Evolutionary conservation across 2,329 filamentous ascomycete species (phyloP), one percentile per base, ranked within the genome.

Genomic region (Dryadomyces quercivorus): DNA sequence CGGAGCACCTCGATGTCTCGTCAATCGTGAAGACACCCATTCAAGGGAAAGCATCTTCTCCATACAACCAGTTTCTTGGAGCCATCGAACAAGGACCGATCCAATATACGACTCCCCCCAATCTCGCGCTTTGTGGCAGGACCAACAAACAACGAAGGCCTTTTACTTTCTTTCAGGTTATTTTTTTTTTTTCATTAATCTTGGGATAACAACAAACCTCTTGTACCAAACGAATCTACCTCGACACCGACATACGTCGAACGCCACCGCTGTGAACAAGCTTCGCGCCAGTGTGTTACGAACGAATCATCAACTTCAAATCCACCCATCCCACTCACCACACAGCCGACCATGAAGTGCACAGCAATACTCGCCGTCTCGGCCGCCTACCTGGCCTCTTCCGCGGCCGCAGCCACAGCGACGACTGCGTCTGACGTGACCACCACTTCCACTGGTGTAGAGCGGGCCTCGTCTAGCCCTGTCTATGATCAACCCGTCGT

Each of bases 401-500:
- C 53, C 6, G 54, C 57, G 13, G 54, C 57, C 18, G 55, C 53
- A 7, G 50, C 59, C 34, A 49, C 57, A 5, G 52, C 56, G 1
- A 36, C 52, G 36, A 21, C 52, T 8, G 51, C 56, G 1, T 53
- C 58, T 1, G 44, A 56, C 1, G n/a, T 58, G 16, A 45, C 57
- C 12, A 43, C 58, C 18, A 55, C 58, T 10, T 49, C 36, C 12
- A 55, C 55, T 54, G 63, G 60, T 10, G 53, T 64, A n/a, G 69
- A 78, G 59, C 60, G 60, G 38, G 69, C 75, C 8, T 64, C 69
- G 0, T 52, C 61, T n/a, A 51, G 61, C 1, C 72, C 77, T 0
- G 59, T 63, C 4, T 59, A 65, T 5, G 66, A 67, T n/a, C 62
- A 66, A 9, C 60, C 66, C 46, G 73, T 70, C 2, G 70, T 72